A percentile compares a stretch with the other conserved stretches of the same genome.
Evolutionary conservation across 1,284 basidiomycete species (phyloP).

Genomic region (Earliella scabrosa): DNA sequence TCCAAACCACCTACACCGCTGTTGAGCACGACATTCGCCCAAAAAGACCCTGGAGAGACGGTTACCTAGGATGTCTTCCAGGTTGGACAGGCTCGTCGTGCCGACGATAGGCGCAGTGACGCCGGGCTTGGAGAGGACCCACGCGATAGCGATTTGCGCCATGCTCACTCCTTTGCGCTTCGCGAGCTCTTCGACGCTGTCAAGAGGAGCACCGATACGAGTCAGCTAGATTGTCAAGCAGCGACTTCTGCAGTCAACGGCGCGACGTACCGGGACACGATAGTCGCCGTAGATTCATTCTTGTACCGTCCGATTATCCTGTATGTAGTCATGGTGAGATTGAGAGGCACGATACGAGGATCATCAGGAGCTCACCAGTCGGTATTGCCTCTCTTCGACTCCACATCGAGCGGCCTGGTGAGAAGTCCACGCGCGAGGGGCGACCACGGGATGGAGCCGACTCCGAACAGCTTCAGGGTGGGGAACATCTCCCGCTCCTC

Average conservation of each 20-base stretch:
- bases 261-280: background rate
- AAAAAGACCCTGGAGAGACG: background rate
- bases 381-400: slow-evolving; percentile 30
- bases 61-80: slow-evolving; percentile 53
- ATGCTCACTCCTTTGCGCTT: slow-evolving; percentile 37
- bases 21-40: background rate
- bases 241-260: no score
- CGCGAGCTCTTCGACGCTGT: slow-evolving; percentile 47
- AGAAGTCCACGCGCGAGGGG: slow-evolving; percentile 45
- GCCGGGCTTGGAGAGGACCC: slow-evolving; percentile 28
- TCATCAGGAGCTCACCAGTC: slow-evolving; percentile 18
- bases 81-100: slow-evolving; percentile 51
- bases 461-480: slow-evolving; percentile 35
- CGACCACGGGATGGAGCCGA: slow-evolving; percentile 44
- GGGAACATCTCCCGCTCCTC: slow-evolving; percentile 41
- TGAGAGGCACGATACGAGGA: slow-evolving; percentile 34
- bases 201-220: no score
- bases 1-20: slow-evolving; percentile 29
- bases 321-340: background rate
- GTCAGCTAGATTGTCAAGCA: no score
- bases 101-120: slow-evolving; percentile 61
- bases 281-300: background rate
- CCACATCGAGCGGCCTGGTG: slow-evolving; percentile 35
- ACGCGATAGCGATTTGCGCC: slow-evolving; percentile 29
- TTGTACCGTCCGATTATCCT: background rate